Base-by-base conservation (phyloP, 805 yeast genomes). In the Zygosaccharomyces kombuchaensis region DNA sequence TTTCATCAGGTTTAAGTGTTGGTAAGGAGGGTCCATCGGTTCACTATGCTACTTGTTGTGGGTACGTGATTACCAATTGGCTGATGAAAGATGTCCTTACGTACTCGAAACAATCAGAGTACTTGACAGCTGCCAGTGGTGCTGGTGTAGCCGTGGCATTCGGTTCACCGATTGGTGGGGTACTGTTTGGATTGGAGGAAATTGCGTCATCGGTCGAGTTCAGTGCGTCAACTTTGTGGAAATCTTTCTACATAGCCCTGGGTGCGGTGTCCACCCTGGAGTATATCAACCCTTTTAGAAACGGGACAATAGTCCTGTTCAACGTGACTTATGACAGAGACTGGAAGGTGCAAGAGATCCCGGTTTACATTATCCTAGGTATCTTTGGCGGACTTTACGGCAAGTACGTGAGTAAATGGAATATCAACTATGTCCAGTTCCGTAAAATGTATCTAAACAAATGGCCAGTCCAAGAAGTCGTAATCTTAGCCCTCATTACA, bases 81-180 rank as follows among this genome's bases (percentile, higher is more conserved):
- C 72, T 83, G 46, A 47, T 64, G 30, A 64, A 61, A 35, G 70
- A 68, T 48, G 62, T 68, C 2, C 44, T 63, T 34, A 60, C 65
- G 2, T 66, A 58, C 41, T 56, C 64, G 1, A 56, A 58, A 25
- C 65, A 62, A 47, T 57, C 66, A n/a, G 69, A 64, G 43, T 62
- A 62, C 43, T 68, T 93, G 43, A 81, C 91, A 0, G 96, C 99
- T 0, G 84, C 96, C 3, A 78, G 96, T 8, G 98, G 96, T 2
- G 96, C 99, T 1, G 99, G 99, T 43, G 98, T 93, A 7, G 98
- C 98, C 0, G 98, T 93, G 7, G 99, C 98, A 0, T 93, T 93
- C 71, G 98, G 96, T 0, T 80, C 90, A 9, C 99, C 99, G 0
- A 88, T 91, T 70, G 96, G 96, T 21, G 99, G 99, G 12, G 98